Evolutionary conservation across 2,329 filamentous ascomycete species (phyloP), one percentile per base, ranked within the genome.

Genomic region (Aspergillus sp.): DNA sequence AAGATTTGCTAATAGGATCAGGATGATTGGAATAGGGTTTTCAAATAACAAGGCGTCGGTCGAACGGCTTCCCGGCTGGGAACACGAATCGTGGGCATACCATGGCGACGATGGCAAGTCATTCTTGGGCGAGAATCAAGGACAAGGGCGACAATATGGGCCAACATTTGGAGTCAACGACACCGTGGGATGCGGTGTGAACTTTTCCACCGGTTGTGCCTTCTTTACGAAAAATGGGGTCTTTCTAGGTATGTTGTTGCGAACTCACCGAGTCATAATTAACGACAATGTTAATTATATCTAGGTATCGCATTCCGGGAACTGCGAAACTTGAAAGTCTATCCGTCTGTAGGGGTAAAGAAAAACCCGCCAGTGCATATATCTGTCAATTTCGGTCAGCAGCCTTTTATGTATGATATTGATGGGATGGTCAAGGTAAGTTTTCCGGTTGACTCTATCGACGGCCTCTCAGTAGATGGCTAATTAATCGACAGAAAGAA

Each of bases 341-440:
- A 75, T 66, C 86, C 86, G 1, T 83, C 82, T 0, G 79, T 88
- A 19, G 86, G 86, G n/a, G 84, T 88, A 81, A 88, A 87, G 74
- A 86, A 85, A 56, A 71, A 79, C 64, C 79, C 82, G 1, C 80
- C 80, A 50, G 83, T 86, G 56, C 83, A 84, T 60, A 66, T 88
- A 20, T 78, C 77, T 44, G 82, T 80, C 34, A 88, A 88, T 68
- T 87, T 88, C 70, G 86, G 86, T 34, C 83, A 85, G 73, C 84
- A 83, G 53, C 89, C 89, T 3, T 98, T 98, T 73, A 83, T 91
- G 45, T 99, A 89, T 76, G 90, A 97, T 72, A 98, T 99, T 65
- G 91, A 97, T 73, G 84, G 85, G 59, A 85, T 95, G 82, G 88
- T 96, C 79, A 83, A 83, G 79, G 90, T 90, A 82, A 68, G 83